Evolutionary conservation across 2,329 filamentous ascomycete species (phyloP), one percentile per base, ranked within the genome.

Genomic region (Scopulariopsis brevicaulis): DNA sequence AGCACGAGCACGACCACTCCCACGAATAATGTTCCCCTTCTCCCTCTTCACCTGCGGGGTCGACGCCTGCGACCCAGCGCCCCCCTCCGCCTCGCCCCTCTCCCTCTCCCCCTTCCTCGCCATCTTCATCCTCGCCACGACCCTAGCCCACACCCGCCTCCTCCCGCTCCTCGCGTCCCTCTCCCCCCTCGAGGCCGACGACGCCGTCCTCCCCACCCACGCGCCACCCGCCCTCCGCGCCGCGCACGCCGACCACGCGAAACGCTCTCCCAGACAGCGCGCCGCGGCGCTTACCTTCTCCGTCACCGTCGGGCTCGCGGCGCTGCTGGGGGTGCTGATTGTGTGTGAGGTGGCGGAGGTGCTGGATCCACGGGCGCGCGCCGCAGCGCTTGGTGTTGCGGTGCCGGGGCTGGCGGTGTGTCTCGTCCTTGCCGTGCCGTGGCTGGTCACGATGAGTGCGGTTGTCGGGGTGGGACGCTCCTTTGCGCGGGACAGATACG

Each of bases 311-410:
- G 89, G 84, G 1, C 77, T 95, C 10, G 87, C 90, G 6, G 81
- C 86, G 43, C 88, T 93, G 1, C 76, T 96, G 53, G 89, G 85
- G 2, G 86, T 92, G 70, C 73, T 96, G 63, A 88, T 96, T 53
- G 78, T 96, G 10, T 90, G 89, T 64, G 90, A 96, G 71, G 89
- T 96, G 51, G 84, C 88, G 28, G 89, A 90, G 65, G 78, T 87
- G 5, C 78, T 90, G n/a, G 80, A 86, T 62, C 78, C 84, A 7
- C 75, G 76, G 35, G 89, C 88, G 14, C 78, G 90, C 60, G 81
- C 80, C 24, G 67, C 87, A 32, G 89, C 86, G 24, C 75, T 95
- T 63, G 78, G 82, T 59, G 71, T 86, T 34, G 90, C 86, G 0
- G 81, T 95, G 28, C 83, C 85, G 7, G 81, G 83, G 22, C 74